phyloP scores from a whole-genome alignment of 768 basidiomycete genomes.

The Suillus fuscotomentosus region DNA sequence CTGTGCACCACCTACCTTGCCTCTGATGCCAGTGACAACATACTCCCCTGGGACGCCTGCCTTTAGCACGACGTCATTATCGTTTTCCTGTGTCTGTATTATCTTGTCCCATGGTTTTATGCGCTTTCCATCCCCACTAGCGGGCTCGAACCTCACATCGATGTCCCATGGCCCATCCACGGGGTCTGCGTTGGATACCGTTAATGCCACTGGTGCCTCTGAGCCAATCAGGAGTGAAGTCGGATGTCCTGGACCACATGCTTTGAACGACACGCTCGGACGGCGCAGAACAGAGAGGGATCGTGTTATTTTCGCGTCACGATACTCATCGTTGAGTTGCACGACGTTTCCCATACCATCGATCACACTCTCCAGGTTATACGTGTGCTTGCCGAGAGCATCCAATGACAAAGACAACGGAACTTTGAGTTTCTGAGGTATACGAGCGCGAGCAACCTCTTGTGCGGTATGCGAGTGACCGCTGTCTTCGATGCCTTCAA shows the following conservation, averaged over 20 bases:
- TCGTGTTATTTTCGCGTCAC: conserved; percentile 49
- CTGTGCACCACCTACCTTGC: conserved; percentile 45
- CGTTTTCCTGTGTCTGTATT: conserved; percentile 46
- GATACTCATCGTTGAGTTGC: conserved; percentile 37
- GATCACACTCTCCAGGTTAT: conserved; percentile 77
- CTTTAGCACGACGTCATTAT: conserved; percentile 44
- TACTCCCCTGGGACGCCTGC: conserved; percentile 77
- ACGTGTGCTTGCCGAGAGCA: conserved; percentile 64
- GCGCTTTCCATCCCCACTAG: conserved; percentile 36
- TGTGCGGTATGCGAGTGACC: conserved; percentile 34
- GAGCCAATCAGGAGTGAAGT: conserved; percentile 70
- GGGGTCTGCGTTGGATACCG: conserved; percentile 51
- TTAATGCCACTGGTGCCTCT: conserved; percentile 55
- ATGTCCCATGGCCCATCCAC: conserved; percentile 71
- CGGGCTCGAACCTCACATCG: conserved; percentile 59
- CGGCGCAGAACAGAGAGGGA: conserved; percentile 70
- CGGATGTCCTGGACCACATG: conserved; percentile 70
- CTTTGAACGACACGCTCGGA: conserved; percentile 68
- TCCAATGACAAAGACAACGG: conserved; percentile 67
- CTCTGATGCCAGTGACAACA: conserved; percentile 64
- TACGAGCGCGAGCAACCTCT: conserved; percentile 22
- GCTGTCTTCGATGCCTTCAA: conserved; percentile 79
- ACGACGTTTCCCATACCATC: conserved; percentile 81
- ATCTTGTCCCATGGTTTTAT: conserved; percentile 64
- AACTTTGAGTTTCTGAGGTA: conserved; percentile 60